phyloP scores from a whole-genome alignment of 139 green algal species.

The Chlamydomonas asymmetrica region DNA sequence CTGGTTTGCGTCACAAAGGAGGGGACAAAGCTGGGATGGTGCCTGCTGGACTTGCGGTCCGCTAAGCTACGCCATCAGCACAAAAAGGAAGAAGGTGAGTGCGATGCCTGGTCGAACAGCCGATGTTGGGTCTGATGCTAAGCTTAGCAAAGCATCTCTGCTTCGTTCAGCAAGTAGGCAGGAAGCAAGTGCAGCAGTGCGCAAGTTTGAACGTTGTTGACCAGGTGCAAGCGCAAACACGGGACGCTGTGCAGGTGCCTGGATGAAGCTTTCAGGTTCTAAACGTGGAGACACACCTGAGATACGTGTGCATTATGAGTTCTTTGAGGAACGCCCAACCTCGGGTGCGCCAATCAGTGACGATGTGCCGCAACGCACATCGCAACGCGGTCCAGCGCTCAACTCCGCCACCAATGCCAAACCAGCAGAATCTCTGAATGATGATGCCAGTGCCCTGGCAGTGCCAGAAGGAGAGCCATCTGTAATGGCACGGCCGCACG shows the following conservation, averaged over 20 bases:
- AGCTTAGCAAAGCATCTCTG: not conserved
- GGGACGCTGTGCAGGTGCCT: slow-evolving; percentile 38
- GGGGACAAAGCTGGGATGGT: slow-evolving; percentile 49
- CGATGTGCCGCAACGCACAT: not conserved
- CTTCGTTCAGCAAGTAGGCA: not conserved
- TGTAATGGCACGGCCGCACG: too few species aligned
- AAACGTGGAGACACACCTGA: slow-evolving; percentile 30
- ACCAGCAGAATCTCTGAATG: not conserved
- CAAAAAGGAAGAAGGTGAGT: slow-evolving; percentile 44
- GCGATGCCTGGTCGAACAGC: not conserved
- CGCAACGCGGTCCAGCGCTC: not conserved
- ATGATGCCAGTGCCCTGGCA: too few species aligned
- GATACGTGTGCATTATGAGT: slow-evolving; percentile 26
- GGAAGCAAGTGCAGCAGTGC: not conserved
- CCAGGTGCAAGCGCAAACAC: not conserved
- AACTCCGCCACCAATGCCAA: not conserved
- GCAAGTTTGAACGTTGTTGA: not conserved
- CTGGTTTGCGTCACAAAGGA: slow-evolving; percentile 35
- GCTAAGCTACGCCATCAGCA: slow-evolving; percentile 53
- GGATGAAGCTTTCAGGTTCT: slow-evolving; percentile 30
- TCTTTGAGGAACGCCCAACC: slow-evolving; percentile 41
- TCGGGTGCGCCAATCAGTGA: not conserved
- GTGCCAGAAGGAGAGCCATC: too few species aligned
- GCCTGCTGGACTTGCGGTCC: slow-evolving; percentile 53
- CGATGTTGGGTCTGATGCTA: not conserved